Evolutionary conservation across 768 basidiomycete species (phyloP).

Genomic region (Russula sp.): DNA sequence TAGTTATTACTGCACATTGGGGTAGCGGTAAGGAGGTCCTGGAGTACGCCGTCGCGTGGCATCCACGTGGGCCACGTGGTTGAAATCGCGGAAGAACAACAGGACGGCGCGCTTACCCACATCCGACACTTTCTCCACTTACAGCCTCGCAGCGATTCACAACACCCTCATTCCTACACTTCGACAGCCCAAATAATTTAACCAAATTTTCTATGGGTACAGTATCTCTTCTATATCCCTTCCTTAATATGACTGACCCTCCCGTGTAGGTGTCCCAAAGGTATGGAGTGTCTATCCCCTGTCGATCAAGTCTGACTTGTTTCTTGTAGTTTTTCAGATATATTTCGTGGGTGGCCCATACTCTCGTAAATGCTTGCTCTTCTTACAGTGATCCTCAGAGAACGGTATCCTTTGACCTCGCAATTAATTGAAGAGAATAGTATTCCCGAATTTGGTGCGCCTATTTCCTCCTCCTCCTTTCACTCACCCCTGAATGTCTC

Average conservation of each 20-base stretch:
- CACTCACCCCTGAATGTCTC: slow-evolving; percentile 18
- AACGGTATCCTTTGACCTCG: slow-evolving; percentile 96
- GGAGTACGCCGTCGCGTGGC: background rate
- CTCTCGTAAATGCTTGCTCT: background rate
- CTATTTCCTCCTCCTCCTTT: background rate
- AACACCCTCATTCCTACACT: background rate
- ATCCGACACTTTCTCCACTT: background rate
- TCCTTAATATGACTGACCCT: slow-evolving; percentile 3
- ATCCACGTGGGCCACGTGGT: slow-evolving; percentile 11
- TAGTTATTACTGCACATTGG: too few relatives aligned
- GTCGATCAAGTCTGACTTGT: background rate
- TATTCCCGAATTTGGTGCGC: slow-evolving; percentile 93
- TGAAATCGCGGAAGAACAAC: background rate
- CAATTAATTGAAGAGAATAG: slow-evolving; percentile 98
- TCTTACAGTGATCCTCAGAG: slow-evolving; percentile 42
- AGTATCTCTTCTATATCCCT: background rate
- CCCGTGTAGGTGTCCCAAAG: slow-evolving; percentile 42
- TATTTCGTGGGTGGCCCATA: slow-evolving; percentile 61
- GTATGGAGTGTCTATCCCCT: slow-evolving; percentile 25
- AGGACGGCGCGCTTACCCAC: background rate
- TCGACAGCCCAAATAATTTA: background rate
- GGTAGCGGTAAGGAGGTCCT: too few relatives aligned
- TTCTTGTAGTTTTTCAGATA: slow-evolving; percentile 84
- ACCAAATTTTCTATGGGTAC: slow-evolving; percentile 20
- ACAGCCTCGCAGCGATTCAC: background rate